Evolutionary conservation across 108 stramenopile genomes (phyloP).

Genomic region (Nannochloropsis granulata): DNA sequence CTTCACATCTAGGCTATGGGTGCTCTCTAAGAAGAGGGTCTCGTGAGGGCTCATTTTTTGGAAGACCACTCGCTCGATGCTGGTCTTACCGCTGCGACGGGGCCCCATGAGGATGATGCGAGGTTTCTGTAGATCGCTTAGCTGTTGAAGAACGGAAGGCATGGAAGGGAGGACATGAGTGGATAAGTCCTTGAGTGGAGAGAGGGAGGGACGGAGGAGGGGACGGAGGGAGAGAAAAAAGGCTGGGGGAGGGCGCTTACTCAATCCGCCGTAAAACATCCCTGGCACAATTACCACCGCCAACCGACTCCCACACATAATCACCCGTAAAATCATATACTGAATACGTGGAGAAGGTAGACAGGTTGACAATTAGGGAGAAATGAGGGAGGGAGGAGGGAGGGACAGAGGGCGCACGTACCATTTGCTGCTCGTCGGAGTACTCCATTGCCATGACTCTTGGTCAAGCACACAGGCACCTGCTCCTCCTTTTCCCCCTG

Average conservation of each 20-base stretch:
- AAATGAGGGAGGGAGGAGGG: neutral
- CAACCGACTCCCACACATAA: too few relatives aligned
- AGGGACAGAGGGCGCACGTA: neutral
- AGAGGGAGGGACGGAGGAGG: neutral
- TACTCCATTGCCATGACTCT: neutral
- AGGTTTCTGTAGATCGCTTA: slow-evolving; percentile 38
- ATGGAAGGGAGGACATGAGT: neutral
- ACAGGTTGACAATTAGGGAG: neutral
- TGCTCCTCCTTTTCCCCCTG: too few relatives aligned
- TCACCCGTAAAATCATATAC: too few relatives aligned
- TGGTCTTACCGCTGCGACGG: slow-evolving; percentile 38
- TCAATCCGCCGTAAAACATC: too few relatives aligned
- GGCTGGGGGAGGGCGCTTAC: neutral
- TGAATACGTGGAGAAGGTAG: too few relatives aligned
- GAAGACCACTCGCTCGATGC: slow-evolving; percentile 80
- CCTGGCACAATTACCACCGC: too few relatives aligned
- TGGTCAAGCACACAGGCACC: too few relatives aligned
- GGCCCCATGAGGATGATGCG: slow-evolving; percentile 90
- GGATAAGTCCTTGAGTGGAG: too few relatives aligned
- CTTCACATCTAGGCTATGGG: slow-evolving; percentile 44
- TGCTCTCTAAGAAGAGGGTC: slow-evolving; percentile 79
- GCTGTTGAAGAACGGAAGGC: neutral
- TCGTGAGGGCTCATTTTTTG: slow-evolving; percentile 99
- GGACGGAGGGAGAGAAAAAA: neutral
- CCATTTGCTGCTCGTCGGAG: neutral